These are phyloP conservation scores for Toxicodendron radicans DNA, from an alignment of 345 rosid genomes.

Conservation along the genomic window DNA sequence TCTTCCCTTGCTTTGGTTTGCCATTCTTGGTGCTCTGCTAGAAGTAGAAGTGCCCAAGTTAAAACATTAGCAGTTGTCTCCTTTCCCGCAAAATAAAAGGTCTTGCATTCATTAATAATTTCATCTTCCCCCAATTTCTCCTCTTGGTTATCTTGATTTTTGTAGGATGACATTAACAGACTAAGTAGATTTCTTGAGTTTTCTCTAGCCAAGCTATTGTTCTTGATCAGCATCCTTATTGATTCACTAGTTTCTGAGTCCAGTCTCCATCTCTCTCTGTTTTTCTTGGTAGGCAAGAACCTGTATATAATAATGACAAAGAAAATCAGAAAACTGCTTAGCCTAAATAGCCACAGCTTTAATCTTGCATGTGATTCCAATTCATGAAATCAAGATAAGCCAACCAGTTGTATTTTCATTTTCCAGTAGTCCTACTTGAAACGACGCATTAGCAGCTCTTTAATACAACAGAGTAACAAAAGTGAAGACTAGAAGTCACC, in stretches of 20 bases:
- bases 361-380: too few species aligned
- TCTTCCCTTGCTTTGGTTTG: constrained; percentile 70
- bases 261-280: constrained; percentile 64
- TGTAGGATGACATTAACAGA: constrained; percentile 52
- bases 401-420: too few species aligned
- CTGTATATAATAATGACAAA: constrained; percentile 23
- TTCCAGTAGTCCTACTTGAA: too few species aligned
- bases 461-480: too few species aligned
- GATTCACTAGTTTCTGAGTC: constrained; percentile 63
- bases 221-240: constrained; percentile 44
- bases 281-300: constrained; percentile 73
- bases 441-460: too few species aligned
- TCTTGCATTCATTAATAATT: constrained; percentile 79
- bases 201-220: constrained; percentile 31
- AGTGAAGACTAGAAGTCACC: constrained; percentile 31
- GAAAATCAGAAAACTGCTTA: too few species aligned
- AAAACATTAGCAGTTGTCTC: constrained; percentile 71
- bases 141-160: constrained; percentile 49
- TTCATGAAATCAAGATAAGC: too few species aligned
- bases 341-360: too few species aligned
- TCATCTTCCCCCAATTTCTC: constrained; percentile 63
- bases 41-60: constrained; percentile 62
- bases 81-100: constrained; percentile 83
- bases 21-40: constrained; percentile 79
- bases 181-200: constrained; percentile 52